phyloP scores from a whole-genome alignment of 305 asterid species.

The Plantago coronopus region DNA sequence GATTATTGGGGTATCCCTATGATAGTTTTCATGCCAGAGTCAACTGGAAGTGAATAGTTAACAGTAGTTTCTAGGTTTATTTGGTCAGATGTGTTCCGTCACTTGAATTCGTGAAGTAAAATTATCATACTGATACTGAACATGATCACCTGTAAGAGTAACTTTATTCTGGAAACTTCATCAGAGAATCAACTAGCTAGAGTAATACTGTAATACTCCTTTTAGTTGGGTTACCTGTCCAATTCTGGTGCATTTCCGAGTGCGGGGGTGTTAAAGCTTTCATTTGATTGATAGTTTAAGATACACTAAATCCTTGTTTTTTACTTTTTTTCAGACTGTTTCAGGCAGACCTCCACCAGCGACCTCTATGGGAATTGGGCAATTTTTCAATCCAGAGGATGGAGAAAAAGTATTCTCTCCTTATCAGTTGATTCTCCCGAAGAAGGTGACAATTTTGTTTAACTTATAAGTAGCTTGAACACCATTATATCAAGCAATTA shows the following conservation, averaged over 20 bases:
- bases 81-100: conserved; percentile 3
- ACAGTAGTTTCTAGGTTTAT: conserved; percentile 4
- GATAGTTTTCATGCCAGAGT: conserved; percentile 19
- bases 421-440: conserved; percentile 50
- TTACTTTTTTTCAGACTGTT: conserved; percentile 55
- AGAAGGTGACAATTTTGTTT: conserved; percentile 50
- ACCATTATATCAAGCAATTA: conserved; percentile 16
- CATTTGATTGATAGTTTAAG: conserved; percentile 4
- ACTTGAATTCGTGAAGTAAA: not conserved
- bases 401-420: conserved; percentile 64
- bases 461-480: conserved; percentile 9
- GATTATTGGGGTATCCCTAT: conserved; percentile 19
- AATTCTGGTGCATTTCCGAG: conserved; percentile 4
- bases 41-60: conserved; percentile 9
- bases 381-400: conserved; percentile 74
- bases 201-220: not conserved
- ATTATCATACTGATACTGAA: not conserved
- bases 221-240: not conserved
- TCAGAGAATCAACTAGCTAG: no score
- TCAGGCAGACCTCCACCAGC: conserved; percentile 99
- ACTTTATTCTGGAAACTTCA: not conserved
- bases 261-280: not conserved
- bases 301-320: conserved; percentile 28
- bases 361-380: conserved; percentile 98
- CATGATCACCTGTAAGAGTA: conserved; percentile 10